Percentiles rank a stretch among this genome's conserved stretches.
Evolutionary conservation across 2,329 filamentous ascomycete species (phyloP).

Genomic region (Xylariaceae sp.): DNA sequence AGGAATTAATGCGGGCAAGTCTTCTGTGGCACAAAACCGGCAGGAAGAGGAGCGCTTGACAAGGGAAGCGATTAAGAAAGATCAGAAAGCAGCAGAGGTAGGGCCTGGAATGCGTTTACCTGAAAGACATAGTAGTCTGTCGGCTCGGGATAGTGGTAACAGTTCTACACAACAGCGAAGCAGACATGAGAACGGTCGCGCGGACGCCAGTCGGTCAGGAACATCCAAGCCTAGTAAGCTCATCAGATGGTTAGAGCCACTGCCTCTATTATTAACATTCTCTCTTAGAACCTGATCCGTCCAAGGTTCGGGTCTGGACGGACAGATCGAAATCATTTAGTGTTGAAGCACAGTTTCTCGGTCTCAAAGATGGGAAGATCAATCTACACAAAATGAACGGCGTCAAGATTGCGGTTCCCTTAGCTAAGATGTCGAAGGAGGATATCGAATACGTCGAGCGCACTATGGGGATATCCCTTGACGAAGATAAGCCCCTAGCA

Average conservation of each 20-base stretch:
- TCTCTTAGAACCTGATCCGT: slow-evolving; percentile 74
- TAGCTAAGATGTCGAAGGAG: slow-evolving; percentile 92
- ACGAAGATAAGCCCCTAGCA: slow-evolving; percentile 92
- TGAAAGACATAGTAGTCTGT: slow-evolving; percentile 79
- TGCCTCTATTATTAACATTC: slow-evolving; percentile 24
- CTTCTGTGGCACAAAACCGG: slow-evolving; percentile 76
- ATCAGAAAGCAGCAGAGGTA: slow-evolving; percentile 73
- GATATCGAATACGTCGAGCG: slow-evolving; percentile 95
- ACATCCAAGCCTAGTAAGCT: slow-evolving; percentile 74
- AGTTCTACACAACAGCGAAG: slow-evolving; percentile 73
- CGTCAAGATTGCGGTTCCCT: slow-evolving; percentile 95
- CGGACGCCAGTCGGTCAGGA: slow-evolving; percentile 59
- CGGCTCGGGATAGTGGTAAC: slow-evolving; percentile 69
- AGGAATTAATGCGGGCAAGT: slow-evolving; percentile 60
- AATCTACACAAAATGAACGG: slow-evolving; percentile 98
- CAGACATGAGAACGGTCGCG: slow-evolving; percentile 69
- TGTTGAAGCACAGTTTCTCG: slow-evolving; percentile 95
- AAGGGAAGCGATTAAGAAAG: slow-evolving; percentile 77
- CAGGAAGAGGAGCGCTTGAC: slow-evolving; percentile 83
- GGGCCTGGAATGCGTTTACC: slow-evolving; percentile 77
- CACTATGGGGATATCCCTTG: slow-evolving; percentile 83
- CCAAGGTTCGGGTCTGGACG: slow-evolving; percentile 90
- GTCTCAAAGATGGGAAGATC: slow-evolving; percentile 93
- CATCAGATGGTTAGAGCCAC: background rate
- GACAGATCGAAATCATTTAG: slow-evolving; percentile 96